These are phyloP conservation scores for Lasiodiplodia citricola DNA, from an alignment of 2,329 filamentous ascomycete genomes.

Conservation along the genomic window DNA sequence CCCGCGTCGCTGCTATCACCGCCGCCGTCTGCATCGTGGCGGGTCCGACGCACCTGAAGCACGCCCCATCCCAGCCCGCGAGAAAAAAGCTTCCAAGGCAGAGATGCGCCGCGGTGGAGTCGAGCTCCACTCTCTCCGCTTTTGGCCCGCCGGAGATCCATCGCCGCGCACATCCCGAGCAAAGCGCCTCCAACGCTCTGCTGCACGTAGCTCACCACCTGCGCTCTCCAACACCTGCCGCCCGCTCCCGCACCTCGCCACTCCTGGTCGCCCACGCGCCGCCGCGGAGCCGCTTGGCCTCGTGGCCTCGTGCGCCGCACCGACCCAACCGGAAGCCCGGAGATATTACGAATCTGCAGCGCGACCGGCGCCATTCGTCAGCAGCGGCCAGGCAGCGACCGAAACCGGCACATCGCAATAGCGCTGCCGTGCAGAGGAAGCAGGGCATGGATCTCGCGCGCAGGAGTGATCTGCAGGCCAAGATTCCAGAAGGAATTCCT, in stretches of 20 bases:
- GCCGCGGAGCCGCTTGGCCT: not conserved
- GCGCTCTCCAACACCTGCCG: not conserved
- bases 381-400: not conserved
- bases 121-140: constrained; percentile 20
- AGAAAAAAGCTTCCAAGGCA: constrained; percentile 17
- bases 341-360: not conserved
- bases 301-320: not conserved
- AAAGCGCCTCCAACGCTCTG: constrained; percentile 5
- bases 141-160: constrained; percentile 20
- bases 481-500: constrained; percentile 25
- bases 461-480: constrained; percentile 22
- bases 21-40: not conserved
- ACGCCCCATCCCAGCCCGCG: not conserved
- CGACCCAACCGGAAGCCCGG: not conserved
- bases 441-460: constrained; percentile 15
- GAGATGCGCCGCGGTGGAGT: constrained; percentile 12
- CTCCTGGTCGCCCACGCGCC: not conserved
- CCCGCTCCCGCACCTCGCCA: not conserved
- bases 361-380: constrained; percentile 15
- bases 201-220: not conserved
- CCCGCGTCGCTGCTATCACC: not conserved
- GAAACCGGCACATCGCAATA: constrained; percentile 8
- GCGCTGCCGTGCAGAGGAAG: not conserved
- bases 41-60: not conserved
- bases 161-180: constrained; percentile 19